phyloP scores from a whole-genome alignment of 2,329 filamentous ascomycete genomes.

The Aspergillus ruber region DNA sequence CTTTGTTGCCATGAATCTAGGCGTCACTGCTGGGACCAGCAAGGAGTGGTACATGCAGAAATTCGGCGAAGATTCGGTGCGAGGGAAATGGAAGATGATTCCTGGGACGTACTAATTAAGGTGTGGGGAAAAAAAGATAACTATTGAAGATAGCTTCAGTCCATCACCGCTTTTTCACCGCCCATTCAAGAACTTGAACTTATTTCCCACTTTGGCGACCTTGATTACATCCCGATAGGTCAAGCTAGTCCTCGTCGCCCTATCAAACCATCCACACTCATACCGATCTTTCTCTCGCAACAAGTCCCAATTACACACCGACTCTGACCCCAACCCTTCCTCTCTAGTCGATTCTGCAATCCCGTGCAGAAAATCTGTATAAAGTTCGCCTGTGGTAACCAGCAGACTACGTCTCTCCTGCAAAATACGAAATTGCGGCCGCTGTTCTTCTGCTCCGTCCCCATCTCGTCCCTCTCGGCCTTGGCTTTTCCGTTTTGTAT shows the following conservation, averaged over 20 bases:
- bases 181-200: slow-evolving; percentile 49
- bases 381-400: slow-evolving; percentile 49
- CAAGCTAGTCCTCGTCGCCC: slow-evolving; percentile 52
- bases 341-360: slow-evolving; percentile 56
- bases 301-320: slow-evolving; percentile 53
- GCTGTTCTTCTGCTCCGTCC: slow-evolving; percentile 10
- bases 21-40: slow-evolving; percentile 71
- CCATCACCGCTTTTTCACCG: slow-evolving; percentile 17
- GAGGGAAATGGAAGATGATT: slow-evolving; percentile 67
- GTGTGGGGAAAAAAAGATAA: not conserved
- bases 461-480: not conserved
- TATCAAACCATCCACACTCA: slow-evolving; percentile 38
- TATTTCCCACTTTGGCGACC: slow-evolving; percentile 66
- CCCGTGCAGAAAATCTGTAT: slow-evolving; percentile 54
- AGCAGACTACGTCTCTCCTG: slow-evolving; percentile 75
- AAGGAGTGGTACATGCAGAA: slow-evolving; percentile 70
- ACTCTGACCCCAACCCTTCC: slow-evolving; percentile 49
- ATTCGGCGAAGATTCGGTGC: slow-evolving; percentile 63
- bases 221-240: slow-evolving; percentile 79
- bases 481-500: slow-evolving; percentile 45
- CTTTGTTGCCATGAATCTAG: slow-evolving; percentile 75
- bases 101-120: slow-evolving; percentile 43
- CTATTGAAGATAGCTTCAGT: not conserved
- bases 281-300: slow-evolving; percentile 39
- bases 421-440: slow-evolving; percentile 54